Conservation (phyloP, 306 rosid species). For the Quercus dentata region DNA sequence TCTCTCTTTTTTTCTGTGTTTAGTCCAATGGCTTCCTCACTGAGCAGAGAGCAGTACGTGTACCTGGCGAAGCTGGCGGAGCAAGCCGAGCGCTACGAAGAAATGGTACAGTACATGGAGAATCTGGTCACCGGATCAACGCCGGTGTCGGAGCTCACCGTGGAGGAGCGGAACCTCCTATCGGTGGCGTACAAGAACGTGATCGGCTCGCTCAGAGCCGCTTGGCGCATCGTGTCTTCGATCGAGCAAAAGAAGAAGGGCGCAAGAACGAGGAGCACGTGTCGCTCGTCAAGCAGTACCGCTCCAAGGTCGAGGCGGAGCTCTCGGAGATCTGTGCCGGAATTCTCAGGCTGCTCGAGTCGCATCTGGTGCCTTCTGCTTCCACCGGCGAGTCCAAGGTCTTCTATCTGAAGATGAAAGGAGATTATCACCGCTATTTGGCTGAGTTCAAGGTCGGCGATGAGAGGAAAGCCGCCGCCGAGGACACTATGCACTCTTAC, state of each 20-base stretch:
- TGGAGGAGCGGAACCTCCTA: constrained; percentile 68
- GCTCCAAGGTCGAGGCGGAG: constrained; percentile 69
- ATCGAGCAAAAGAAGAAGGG: constrained; percentile 72
- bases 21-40: constrained; percentile 39
- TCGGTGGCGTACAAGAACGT: constrained; percentile 78
- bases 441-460: constrained; percentile 71
- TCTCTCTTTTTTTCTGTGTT: background rate
- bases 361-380: constrained; percentile 57
- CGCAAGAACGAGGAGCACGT: constrained; percentile 80
- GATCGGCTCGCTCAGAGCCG: constrained; percentile 71
- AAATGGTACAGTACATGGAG: constrained; percentile 83
- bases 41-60: constrained; percentile 61
- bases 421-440: constrained; percentile 71
- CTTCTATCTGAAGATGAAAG: constrained; percentile 75
- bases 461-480: constrained; percentile 64
- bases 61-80: constrained; percentile 71
- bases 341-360: constrained; percentile 47
- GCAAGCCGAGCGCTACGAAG: constrained; percentile 79
- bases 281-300: constrained; percentile 47
- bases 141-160: constrained; percentile 59
- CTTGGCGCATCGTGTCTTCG: constrained; percentile 75
- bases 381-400: constrained; percentile 59
- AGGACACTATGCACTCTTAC: constrained; percentile 72
- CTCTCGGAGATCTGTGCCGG: constrained; percentile 51
- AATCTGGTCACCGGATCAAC: constrained; percentile 57